Evolutionary conservation across 2,329 filamentous ascomycete genomes (phyloP).

Genomic region (Botrytis elliptica): DNA sequence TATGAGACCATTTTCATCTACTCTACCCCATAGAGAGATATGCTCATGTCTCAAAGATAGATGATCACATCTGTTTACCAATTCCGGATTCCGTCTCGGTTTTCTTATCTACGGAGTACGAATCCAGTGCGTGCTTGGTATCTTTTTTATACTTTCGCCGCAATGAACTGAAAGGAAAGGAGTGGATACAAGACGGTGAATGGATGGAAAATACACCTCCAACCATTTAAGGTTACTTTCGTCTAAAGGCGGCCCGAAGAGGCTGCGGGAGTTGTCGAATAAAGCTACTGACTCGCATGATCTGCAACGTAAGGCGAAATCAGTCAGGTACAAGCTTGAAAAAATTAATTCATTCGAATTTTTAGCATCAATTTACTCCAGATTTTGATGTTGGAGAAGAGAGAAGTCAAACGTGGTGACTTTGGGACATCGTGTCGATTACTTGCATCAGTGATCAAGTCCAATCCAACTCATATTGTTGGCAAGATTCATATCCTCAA

Average conservation of each 20-base stretch:
- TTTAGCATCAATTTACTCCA: slow-evolving; percentile 6
- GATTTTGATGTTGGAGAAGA: background rate
- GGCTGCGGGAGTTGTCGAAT: slow-evolving; percentile 3
- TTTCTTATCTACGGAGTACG: slow-evolving; percentile 6
- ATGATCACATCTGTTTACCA: background rate
- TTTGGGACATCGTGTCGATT: background rate
- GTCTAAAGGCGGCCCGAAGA: slow-evolving; percentile 1
- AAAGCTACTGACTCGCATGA: slow-evolving; percentile 5
- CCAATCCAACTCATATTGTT: background rate
- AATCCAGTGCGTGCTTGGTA: background rate
- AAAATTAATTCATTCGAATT: background rate
- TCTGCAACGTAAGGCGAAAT: background rate
- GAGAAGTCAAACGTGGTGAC: background rate
- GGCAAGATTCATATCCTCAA: background rate
- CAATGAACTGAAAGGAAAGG: background rate
- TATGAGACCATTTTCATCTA: slow-evolving; percentile 11
- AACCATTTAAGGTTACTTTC: background rate
- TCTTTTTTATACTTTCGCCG: background rate
- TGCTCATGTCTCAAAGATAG: background rate
- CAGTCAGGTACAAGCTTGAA: background rate
- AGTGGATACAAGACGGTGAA: background rate
- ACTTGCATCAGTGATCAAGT: background rate
- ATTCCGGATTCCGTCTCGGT: background rate
- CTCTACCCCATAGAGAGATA: background rate
- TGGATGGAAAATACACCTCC: background rate